A percentile compares a stretch with the other conserved stretches of the same genome.
phyloP scores from a whole-genome alignment of 306 rosid genomes.

The Fragaria nilgerrensis region DNA sequence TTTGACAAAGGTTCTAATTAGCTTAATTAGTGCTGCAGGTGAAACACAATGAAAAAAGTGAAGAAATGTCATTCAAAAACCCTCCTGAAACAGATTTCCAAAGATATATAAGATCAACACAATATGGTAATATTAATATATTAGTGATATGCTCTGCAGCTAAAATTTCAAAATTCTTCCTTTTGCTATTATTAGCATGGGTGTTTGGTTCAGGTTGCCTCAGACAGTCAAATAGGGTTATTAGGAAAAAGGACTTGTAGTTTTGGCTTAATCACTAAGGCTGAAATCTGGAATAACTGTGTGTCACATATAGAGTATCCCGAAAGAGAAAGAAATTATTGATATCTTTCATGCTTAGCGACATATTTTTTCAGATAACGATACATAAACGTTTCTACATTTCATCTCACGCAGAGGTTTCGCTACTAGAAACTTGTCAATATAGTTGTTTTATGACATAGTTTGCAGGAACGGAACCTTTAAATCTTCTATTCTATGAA shows the following conservation, averaged over 20 bases:
- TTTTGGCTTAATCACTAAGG: neutral
- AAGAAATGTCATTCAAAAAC: slow-evolving; percentile 51
- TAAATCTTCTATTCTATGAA: neutral
- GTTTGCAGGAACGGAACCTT: neutral
- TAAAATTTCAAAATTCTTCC: neutral
- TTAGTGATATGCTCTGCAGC: neutral
- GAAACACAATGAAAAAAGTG: slow-evolving; percentile 51
- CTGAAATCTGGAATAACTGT: neutral
- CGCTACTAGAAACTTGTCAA: neutral
- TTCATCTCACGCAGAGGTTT: neutral
- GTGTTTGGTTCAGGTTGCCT: neutral
- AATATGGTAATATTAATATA: slow-evolving; percentile 53
- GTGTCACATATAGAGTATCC: neutral
- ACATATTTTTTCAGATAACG: neutral
- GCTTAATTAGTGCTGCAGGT: slow-evolving; percentile 44
- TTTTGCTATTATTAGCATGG: neutral
- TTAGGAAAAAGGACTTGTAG: neutral
- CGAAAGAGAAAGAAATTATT: neutral
- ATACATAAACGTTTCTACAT: neutral
- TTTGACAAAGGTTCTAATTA: slow-evolving; percentile 23
- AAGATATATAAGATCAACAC: slow-evolving; percentile 74
- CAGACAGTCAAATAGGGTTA: neutral
- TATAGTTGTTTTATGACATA: neutral
- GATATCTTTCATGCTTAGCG: neutral
- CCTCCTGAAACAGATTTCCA: slow-evolving; percentile 92